Evolutionary conservation across 2,329 filamentous ascomycete species (phyloP), one percentile per base, ranked within the genome.

Genomic region (Passalora sequoiae): DNA sequence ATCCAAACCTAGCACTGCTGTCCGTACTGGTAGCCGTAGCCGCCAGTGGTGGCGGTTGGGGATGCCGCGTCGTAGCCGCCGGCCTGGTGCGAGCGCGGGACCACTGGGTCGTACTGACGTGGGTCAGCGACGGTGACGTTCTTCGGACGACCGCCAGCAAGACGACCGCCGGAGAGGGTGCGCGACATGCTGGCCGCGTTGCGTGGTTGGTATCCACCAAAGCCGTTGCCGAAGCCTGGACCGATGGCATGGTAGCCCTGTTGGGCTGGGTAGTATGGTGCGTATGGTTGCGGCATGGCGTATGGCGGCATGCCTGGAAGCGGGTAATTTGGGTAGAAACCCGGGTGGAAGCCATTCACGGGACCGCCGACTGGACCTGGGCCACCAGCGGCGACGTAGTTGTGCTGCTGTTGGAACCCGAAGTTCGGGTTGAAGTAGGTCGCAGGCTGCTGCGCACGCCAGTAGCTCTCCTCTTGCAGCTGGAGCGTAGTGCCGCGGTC

Each of bases 401-500:
- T 40, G 24, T 30, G 20, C 27, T 28, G 25, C 27, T 28, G 19
- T n/a, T n/a, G n/a, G 32, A 46, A 37, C 20, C 28, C 33, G 21
- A 40, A 40, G 1, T 24, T 16, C 5, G 25, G 17, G 38, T 40
- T 30, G 15, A 29, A 40, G n/a, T n/a, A n/a, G n/a, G n/a, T n/a
- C 2, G 15, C 10, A 6, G 22, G n/a, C 3, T 40, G 22, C 31
- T 43, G 46, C 4, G 40, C 33, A 20, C 43, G 37, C 42, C 37
- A 50, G 20, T 17, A 20, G 5, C 47, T 50, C 17, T 66, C 64
- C 22, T 66, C 61, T 4, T 50, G 45, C 16, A 59, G 48, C 50
- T 61, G 58, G 7, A 51, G 44, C 29, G 66, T 77, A 20, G 85
- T 92, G 20, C 88, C 88, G 49, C 87, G 83, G 57, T 94, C 88